A percentile compares a stretch with the other conserved stretches of the same genome.
Evolutionary conservation across 1,284 basidiomycete species (phyloP).

Genomic region (Irpex sp.): DNA sequence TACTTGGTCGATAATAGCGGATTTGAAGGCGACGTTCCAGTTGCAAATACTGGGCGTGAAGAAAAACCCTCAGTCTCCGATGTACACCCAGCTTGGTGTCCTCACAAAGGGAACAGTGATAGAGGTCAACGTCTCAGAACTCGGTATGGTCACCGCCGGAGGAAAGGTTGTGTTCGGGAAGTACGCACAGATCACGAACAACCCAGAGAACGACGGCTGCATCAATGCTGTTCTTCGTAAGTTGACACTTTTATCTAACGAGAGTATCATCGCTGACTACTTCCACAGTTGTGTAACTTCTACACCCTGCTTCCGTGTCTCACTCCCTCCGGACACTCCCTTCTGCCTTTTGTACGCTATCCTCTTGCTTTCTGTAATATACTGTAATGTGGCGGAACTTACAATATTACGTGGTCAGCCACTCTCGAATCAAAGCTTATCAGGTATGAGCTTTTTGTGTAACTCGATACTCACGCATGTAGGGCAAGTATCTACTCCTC

Average conservation of each 20-base stretch:
- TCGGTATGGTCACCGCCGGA: slow-evolving; percentile 98
- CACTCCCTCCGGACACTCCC: neutral
- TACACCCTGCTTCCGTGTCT: neutral
- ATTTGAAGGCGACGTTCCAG: slow-evolving; percentile 98
- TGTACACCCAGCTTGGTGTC: slow-evolving; percentile 94
- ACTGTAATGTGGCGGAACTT: neutral
- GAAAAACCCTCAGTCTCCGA: slow-evolving; percentile 99
- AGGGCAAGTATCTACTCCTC: too few relatives aligned
- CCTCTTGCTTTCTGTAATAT: neutral
- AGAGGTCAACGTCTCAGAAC: slow-evolving; percentile 96
- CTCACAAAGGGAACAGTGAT: slow-evolving; percentile 98
- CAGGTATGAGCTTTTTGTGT: too few relatives aligned
- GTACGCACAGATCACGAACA: slow-evolving; percentile 96
- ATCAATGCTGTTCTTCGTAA: slow-evolving; percentile 87
- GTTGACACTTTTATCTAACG: slow-evolving; percentile 25
- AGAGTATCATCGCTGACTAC: neutral
- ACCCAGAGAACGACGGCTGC: slow-evolving; percentile 95
- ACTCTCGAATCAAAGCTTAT: neutral
- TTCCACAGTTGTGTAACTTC: slow-evolving; percentile 4
- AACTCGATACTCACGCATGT: too few relatives aligned
- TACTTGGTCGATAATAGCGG: slow-evolving; percentile 47
- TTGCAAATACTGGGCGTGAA: slow-evolving; percentile 97
- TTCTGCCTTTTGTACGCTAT: neutral
- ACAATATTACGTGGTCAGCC: neutral
- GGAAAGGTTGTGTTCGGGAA: slow-evolving; percentile 92